Conservation (phyloP, 495 filamentous ascomycete species). For the Aspergillus panamensis region DNA sequence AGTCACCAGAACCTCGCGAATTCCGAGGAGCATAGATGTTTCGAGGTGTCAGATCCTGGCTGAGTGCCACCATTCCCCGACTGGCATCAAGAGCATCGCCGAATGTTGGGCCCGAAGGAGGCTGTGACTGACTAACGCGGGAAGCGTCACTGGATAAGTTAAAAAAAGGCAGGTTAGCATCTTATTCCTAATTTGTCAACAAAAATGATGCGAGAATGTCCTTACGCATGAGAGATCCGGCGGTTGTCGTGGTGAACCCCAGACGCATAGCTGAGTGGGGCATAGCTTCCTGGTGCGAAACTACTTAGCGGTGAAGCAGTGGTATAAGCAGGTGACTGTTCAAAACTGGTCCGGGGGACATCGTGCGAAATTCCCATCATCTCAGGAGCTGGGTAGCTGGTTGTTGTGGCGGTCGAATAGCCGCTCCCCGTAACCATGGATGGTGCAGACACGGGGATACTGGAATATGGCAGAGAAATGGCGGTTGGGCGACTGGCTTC, state of each 20-base stretch:
- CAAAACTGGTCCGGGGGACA: conserved; percentile 52
- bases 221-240: conserved; percentile 89
- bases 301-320: conserved; percentile 64
- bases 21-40: conserved; percentile 76
- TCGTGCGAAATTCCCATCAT: conserved; percentile 72
- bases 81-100: conserved; percentile 82
- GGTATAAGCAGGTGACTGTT: conserved; percentile 60
- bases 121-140: conserved; percentile 49
- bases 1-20: conserved; percentile 72
- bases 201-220: conserved; percentile 20
- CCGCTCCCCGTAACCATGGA: conserved; percentile 66
- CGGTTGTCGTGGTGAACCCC: conserved; percentile 60
- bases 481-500: conserved; percentile 56
- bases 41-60: conserved; percentile 76
- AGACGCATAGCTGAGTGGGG: conserved; percentile 53
- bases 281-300: conserved; percentile 59
- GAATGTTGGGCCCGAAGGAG: conserved; percentile 36
- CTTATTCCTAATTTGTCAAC: neutral
- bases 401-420: conserved; percentile 50
- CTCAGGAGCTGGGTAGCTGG: conserved; percentile 59
- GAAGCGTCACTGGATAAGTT: conserved; percentile 50
- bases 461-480: conserved; percentile 71
- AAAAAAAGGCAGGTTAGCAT: conserved; percentile 7
- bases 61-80: conserved; percentile 91
- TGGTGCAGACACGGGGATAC: conserved; percentile 66